Base-by-base conservation (phyloP, 345 rosid species). In the Moricandia arvensis region DNA sequence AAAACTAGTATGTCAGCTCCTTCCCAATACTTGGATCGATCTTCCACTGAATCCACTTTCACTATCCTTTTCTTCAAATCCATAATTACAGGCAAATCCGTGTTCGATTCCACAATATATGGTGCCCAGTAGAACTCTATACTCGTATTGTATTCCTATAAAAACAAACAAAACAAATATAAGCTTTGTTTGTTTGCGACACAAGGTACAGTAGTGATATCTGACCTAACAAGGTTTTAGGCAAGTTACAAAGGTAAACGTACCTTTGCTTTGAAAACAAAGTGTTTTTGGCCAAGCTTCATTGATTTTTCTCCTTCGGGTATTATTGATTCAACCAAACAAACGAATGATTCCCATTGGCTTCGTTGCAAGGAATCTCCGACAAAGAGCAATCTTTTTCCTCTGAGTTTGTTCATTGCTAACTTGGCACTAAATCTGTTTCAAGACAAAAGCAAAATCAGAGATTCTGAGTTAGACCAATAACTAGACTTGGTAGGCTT, bases 41-140 rank as follows among this genome's bases (percentile, higher is more conserved):
- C 90, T 31, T 80, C 76, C 61, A 95, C 85, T 2, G 99, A 90
- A 81, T 95, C 97, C n/a, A 94, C 94, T 82, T 83, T 95, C 66
- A 93, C 74, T 69, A 92, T 87, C 68, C 99, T 82, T 60, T 92
- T 87, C 81, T 83, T 83, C 13, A 87, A 76, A 74, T 92, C 93
- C 29, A 62, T 82, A 70, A 88, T 78, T 12, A 87, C 86, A 6
- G 88, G 87, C 35, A 77, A 66, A 57, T 93, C 97, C 0, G 99
- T 71, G 68, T 95, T 95, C 13, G 99, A 95, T 83, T 93, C 90
- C 2, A 92, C 88, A 0, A 95, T 78, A 82, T 75, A 95, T 16
- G 98, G 99, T 11, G 98, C 97, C 99, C 98, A 95, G 9, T 86
- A 90, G 74, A 95, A 95, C 73, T 95, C 98, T 29, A 95, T 86